Base-by-base conservation (phyloP, 1,284 basidiomycete genomes). In the Trichosporon sp. region DNA sequence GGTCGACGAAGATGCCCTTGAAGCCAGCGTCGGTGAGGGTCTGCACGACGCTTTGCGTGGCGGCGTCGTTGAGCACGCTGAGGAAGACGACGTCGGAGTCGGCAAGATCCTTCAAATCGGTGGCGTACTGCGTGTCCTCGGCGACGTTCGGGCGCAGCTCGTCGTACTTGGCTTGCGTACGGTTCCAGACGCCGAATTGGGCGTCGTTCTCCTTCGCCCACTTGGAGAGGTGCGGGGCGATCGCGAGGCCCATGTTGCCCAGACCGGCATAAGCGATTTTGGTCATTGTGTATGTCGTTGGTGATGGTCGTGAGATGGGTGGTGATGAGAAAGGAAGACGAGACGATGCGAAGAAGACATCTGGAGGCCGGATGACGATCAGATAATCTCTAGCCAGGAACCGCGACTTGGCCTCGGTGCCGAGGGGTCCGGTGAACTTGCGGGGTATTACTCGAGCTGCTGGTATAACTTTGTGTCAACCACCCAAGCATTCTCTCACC, bases 251-350 rank as follows among this genome's bases (percentile, higher is more conserved):
- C 73, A 81, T 78, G 63, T 75, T 74, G n/a, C 79, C 79, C 19
- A 81, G 77, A 26, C 79, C 80, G 54, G 76, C 71, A 70, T 77
- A 81, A 1, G 76, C 80, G 68, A 79, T 74, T 43, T 71, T 73
- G 1, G 68, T 19, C 56, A 67, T 67, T 6, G 14, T 67, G 69
- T 16, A 19, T 3, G 4, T 14, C 1, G 26, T 7, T 26, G 21
- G 51, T 54, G 16, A 7, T 54, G n/a, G 26, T 54, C 14, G 19
- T 54, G 51, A 21, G 51, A 12, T 21, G 51, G 21, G 51, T 54
- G 51, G 51, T 8, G 19, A 19, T n/a, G 46, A 48, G 46, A 48
- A 48, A 48, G 51, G 51, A 54, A 19, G 51, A 26, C n/a, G 51
- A 54, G 26, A 54, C 19, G 19, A 16, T 19, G 10, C 51, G 51